These are phyloP conservation scores for Tricholoma furcatifolium DNA, from an alignment of 768 basidiomycete species.

Conservation along the genomic window DNA sequence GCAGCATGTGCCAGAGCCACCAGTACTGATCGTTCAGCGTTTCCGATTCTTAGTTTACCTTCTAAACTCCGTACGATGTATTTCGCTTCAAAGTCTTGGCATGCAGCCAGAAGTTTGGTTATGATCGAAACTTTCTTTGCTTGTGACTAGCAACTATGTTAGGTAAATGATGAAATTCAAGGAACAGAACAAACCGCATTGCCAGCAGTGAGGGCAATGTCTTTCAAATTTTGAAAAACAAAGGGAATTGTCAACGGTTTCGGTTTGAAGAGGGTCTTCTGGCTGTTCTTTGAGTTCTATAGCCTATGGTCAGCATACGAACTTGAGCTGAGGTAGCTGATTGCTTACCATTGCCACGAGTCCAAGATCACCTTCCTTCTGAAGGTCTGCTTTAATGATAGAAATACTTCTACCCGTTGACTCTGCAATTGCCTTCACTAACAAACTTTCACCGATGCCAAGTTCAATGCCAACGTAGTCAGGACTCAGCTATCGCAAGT, in stretches of 20 bases:
- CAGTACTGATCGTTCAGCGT: constrained; percentile 94
- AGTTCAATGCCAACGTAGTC: constrained; percentile 95
- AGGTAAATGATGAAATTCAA: neutral
- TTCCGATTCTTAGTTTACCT: constrained; percentile 95
- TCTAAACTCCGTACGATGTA: constrained; percentile 95
- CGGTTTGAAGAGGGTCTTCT: constrained; percentile 92
- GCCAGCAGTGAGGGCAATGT: constrained; percentile 85
- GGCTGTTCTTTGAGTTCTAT: constrained; percentile 90
- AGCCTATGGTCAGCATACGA: neutral
- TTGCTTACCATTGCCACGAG: constrained; percentile 86
- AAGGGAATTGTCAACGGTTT: constrained; percentile 85
- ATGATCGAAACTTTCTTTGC: constrained; percentile 93
- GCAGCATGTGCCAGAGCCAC: constrained; percentile 92
- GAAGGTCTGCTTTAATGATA: constrained; percentile 86
- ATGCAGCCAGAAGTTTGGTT: constrained; percentile 90
- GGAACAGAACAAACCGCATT: constrained; percentile 54
- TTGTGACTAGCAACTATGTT: constrained; percentile 67
- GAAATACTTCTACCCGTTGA: constrained; percentile 87
- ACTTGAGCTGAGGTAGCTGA: constrained; percentile 2
- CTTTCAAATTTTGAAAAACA: constrained; percentile 87
- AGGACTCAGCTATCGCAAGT: constrained; percentile 68
- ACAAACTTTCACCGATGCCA: constrained; percentile 91
- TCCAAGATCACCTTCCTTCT: constrained; percentile 94
- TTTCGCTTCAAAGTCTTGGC: constrained; percentile 90
- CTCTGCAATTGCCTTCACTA: constrained; percentile 94